Evolutionary conservation across 2,329 filamentous ascomycete genomes (phyloP).

Genomic region (Arachnomyces sp.): DNA sequence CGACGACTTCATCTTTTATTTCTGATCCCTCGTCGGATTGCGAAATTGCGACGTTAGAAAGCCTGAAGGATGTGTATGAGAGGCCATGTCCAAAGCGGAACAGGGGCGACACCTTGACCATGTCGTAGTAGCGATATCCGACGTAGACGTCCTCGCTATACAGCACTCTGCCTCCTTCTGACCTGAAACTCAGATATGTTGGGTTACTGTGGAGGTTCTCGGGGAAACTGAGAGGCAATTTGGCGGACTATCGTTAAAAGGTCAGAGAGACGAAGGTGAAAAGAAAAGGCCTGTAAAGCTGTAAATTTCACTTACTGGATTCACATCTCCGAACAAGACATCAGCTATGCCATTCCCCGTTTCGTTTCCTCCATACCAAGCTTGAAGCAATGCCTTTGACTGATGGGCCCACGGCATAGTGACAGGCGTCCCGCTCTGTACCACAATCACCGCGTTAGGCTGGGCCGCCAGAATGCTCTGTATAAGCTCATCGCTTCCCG

Average conservation of each 20-base stretch:
- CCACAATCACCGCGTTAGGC: conserved; percentile 57
- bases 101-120: conserved; percentile 48
- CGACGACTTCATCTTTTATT: conserved; percentile 28
- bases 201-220: conserved; percentile 54
- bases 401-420: conserved; percentile 27
- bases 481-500: conserved; percentile 45
- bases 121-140: conserved; percentile 66
- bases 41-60: conserved; percentile 33
- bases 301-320: conserved; percentile 41
- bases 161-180: conserved; percentile 57
- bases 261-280: too few species aligned
- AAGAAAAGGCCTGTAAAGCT: too few species aligned
- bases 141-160: conserved; percentile 68
- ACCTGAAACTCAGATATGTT: conserved; percentile 58
- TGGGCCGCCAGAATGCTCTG: conserved; percentile 53
- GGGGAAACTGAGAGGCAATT: conserved; percentile 62
- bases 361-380: conserved; percentile 71
- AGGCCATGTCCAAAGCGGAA: conserved; percentile 68
- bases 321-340: conserved; percentile 59
- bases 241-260: conserved; percentile 43
- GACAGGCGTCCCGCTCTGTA: conserved; percentile 61
- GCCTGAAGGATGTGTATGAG: conserved; percentile 58
- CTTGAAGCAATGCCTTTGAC: conserved; percentile 52
- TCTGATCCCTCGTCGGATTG: conserved; percentile 6
- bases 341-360: conserved; percentile 66